Evolutionary conservation across 805 yeast genomes (phyloP).

Genomic region (Hagleromyces aurorensis): DNA sequence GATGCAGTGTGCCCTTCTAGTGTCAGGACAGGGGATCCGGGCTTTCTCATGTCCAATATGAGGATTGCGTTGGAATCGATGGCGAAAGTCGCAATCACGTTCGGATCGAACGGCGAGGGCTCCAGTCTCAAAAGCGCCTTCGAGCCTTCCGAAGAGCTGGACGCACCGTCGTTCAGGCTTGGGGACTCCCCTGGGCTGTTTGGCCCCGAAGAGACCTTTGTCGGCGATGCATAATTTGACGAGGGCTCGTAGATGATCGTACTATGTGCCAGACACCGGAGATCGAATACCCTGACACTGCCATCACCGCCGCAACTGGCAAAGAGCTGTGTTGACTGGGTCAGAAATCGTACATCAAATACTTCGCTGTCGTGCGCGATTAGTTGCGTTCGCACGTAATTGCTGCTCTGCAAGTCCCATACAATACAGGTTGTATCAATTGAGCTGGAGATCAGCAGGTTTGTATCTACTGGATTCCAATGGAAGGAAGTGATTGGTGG

Average conservation of each 20-base stretch:
- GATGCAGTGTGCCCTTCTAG: conserved; percentile 61
- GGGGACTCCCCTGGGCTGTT: conserved; percentile 4
- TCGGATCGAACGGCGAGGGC: conserved; percentile 71
- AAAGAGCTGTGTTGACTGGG: conserved; percentile 62
- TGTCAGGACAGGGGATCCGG: conserved; percentile 70
- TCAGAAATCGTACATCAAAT: conserved; percentile 79
- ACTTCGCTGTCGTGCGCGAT: conserved; percentile 97
- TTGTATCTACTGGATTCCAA: conserved; percentile 74
- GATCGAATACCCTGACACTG: conserved; percentile 83
- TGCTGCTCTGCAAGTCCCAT: conserved; percentile 58
- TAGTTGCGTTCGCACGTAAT: conserved; percentile 78
- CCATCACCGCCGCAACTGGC: conserved; percentile 96
- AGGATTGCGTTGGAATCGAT: conserved; percentile 57
- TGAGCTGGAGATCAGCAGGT: conserved; percentile 69
- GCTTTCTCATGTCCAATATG: conserved; percentile 77
- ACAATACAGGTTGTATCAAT: conserved; percentile 96
- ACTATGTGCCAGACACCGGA: conserved; percentile 82
- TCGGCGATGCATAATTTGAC: conserved; percentile 13
- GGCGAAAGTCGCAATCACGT: conserved; percentile 77
- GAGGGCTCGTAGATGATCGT: conserved; percentile 88
- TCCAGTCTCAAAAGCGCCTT: conserved; percentile 68
- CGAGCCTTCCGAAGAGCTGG: conserved; percentile 12
- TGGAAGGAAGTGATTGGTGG: conserved; percentile 94
- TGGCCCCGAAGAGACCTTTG: conserved; percentile 5
- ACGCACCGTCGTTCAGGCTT: conserved; percentile 1